phyloP scores from a whole-genome alignment of 2,329 filamentous ascomycete genomes.

The Phialophora tarda region DNA sequence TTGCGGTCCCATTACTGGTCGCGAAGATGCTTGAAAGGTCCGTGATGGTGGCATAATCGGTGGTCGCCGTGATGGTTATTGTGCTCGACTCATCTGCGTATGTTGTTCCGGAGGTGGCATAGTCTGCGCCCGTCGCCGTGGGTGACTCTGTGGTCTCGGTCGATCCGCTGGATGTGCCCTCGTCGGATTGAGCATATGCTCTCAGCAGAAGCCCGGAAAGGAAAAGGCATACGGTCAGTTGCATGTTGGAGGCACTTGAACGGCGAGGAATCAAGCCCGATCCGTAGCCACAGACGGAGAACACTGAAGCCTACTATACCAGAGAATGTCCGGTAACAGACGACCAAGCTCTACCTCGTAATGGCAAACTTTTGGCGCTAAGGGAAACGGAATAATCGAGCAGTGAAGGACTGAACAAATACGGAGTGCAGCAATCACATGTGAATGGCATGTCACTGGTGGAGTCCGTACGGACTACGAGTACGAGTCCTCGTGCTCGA shows the following conservation, averaged over 20 bases:
- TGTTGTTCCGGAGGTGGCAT: slow-evolving; percentile 42
- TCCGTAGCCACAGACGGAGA: neutral
- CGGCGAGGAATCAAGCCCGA: neutral
- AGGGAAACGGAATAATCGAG: neutral
- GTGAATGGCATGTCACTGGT: slow-evolving; percentile 1
- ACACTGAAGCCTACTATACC: neutral
- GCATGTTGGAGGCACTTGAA: slow-evolving; percentile 1
- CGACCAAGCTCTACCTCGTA: neutral
- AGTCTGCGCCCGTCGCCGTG: slow-evolving; percentile 31
- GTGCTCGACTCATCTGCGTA: slow-evolving; percentile 38
- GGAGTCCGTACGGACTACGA: neutral
- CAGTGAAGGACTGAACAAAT: neutral
- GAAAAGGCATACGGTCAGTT: slow-evolving; percentile 1
- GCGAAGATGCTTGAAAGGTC: slow-evolving; percentile 34
- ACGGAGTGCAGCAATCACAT: neutral
- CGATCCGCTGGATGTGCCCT: slow-evolving; percentile 9
- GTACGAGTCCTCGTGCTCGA: neutral
- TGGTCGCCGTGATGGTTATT: slow-evolving; percentile 41
- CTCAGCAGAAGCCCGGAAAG: slow-evolving; percentile 20
- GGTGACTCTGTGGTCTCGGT: slow-evolving; percentile 29
- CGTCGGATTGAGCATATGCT: slow-evolving; percentile 21
- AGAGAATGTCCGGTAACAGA: neutral
- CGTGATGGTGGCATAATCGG: slow-evolving; percentile 38
- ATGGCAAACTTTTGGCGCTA: neutral
- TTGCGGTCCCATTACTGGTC: slow-evolving; percentile 32